Evolutionary conservation across 2,329 filamentous ascomycete genomes (phyloP), one percentile per base, ranked within the genome.

Genomic region (Ambrosiella cleistominuta): DNA sequence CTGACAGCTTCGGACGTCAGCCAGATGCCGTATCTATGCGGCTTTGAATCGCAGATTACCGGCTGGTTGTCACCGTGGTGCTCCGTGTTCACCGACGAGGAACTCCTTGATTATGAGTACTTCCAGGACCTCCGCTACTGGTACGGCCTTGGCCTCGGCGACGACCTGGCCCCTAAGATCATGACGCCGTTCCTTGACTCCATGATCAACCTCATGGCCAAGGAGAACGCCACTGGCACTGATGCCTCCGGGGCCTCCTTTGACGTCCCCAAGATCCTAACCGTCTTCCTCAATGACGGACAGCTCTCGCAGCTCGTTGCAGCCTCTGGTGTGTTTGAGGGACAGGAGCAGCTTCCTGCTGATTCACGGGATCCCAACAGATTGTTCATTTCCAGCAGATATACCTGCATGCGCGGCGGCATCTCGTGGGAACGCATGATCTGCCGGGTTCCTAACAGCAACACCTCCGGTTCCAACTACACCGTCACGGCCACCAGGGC

Each of bases 21-120:
- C 7, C 74, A 76, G 50, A 80, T 86, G 54, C 81, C 81, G 0
- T 85, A 86, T 63, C 72, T 85, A n/a, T 87, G 83, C 63, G 83
- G 81, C 3, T 86, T 83, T 60, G 83, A 87, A 64, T 80, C 76
- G 2, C 82, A 86, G 64, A 84, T 86, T 62, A 79, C 73, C 0
- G 82, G 82, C 1, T 69, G 68, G 1, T 66, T 78, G 3, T 83
- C 79, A 3, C 78, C 81, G 0, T 85, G 79, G 71, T 86, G 83
- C 65, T 70, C 71, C 55, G 71, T 83, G 13, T 81, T 84, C 63
- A 81, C 75, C 2, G 71, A 82, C 39, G 70, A 78, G 2, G 83
- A 86, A 66, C 72, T 83, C 57, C 70, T 75, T 37, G 69, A 77
- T 63, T 86, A 85, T 62, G 81, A 85, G 64, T 86, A 86, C 66